A percentile compares a stretch with the other conserved stretches of the same genome.
Evolutionary conservation across 1,139 yeast species (phyloP).

Genomic region (Saccharomyces pastorianus): DNA sequence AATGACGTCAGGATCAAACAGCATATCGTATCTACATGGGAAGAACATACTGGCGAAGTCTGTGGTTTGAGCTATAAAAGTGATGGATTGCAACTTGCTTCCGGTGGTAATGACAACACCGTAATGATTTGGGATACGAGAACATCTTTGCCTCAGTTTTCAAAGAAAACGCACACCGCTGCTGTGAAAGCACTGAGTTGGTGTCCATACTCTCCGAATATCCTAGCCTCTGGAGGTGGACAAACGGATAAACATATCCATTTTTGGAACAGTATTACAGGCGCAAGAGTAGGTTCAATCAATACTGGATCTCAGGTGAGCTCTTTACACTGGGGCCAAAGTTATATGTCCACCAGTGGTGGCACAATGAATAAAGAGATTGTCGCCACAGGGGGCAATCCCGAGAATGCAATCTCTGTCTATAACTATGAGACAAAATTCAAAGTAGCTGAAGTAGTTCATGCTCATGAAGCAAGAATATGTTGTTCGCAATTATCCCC

Average conservation of each 20-base stretch:
- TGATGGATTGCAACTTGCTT: conserved; percentile 80
- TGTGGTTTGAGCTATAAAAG: conserved; percentile 85
- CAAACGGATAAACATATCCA: conserved; percentile 82
- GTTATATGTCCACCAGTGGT: conserved; percentile 32
- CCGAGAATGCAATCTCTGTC: conserved; percentile 74
- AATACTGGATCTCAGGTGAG: conserved; percentile 93
- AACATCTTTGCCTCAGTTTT: conserved; percentile 61
- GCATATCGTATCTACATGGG: conserved; percentile 56
- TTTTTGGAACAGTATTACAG: conserved; percentile 93
- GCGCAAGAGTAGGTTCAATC: conserved; percentile 75
- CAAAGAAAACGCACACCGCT: conserved; percentile 76
- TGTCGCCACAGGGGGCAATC: conserved; percentile 91
- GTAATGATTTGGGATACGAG: conserved; percentile 95
- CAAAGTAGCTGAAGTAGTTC: conserved; percentile 77
- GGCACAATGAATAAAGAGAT: conserved; percentile 71
- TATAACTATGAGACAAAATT: conserved; percentile 83
- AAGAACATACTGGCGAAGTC: conserved; percentile 76
- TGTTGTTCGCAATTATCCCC: conserved; percentile 81
- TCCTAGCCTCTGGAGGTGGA: conserved; percentile 95
- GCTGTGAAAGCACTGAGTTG: conserved; percentile 95
- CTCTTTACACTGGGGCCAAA: conserved; percentile 82
- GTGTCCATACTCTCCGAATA: conserved; percentile 81
- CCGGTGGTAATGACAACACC: conserved; percentile 92
- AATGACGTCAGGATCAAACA: conserved; percentile 87
- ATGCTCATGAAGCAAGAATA: conserved; percentile 88